Percentiles rank a stretch among this genome's conserved stretches.
These are phyloP conservation scores for Metahyphopichia silvanorum DNA, from an alignment of 805 yeast species.

Conservation along the genomic window DNA sequence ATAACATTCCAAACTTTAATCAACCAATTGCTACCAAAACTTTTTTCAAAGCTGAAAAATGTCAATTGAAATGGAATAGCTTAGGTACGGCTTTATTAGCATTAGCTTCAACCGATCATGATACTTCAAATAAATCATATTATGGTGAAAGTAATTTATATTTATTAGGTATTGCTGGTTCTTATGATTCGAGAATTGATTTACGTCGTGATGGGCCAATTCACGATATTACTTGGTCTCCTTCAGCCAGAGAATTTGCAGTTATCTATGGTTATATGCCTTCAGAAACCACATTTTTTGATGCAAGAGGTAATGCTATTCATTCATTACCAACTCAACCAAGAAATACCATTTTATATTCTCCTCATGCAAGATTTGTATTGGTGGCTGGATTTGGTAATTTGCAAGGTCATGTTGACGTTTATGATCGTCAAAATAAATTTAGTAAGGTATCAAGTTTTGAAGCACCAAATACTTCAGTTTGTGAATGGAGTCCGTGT, in stretches of 20 bases:
- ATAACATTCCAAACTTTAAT: slow-evolving; percentile 69
- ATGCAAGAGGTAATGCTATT: slow-evolving; percentile 85
- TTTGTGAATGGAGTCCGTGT: slow-evolving; percentile 97
- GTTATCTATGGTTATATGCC: slow-evolving; percentile 99
- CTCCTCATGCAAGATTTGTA: slow-evolving; percentile 91
- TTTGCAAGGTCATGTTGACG: slow-evolving; percentile 93
- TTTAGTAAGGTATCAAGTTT: slow-evolving; percentile 76
- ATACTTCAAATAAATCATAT: slow-evolving; percentile 87
- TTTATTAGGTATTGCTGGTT: slow-evolving; percentile 86
- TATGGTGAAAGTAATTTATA: slow-evolving; percentile 96
- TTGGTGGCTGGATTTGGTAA: slow-evolving; percentile 98
- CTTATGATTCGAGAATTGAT: slow-evolving; percentile 83
- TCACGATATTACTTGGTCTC: slow-evolving; percentile 97
- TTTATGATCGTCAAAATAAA: slow-evolving; percentile 86
- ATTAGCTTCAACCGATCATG: slow-evolving; percentile 93
- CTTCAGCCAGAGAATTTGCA: slow-evolving; percentile 93
- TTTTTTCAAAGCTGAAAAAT: slow-evolving; percentile 93
- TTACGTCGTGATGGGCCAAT: slow-evolving; percentile 94
- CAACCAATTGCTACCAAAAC: slow-evolving; percentile 83
- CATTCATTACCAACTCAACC: slow-evolving; percentile 83
- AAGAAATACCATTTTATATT: slow-evolving; percentile 83
- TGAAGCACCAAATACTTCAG: slow-evolving; percentile 93
- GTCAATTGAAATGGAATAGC: slow-evolving; percentile 89
- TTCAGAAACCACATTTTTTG: slow-evolving; percentile 89
- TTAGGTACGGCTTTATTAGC: slow-evolving; percentile 94